Conservation (phyloP, 2,329 filamentous ascomycete genomes). For the Pyricularia pennisetigena region DNA sequence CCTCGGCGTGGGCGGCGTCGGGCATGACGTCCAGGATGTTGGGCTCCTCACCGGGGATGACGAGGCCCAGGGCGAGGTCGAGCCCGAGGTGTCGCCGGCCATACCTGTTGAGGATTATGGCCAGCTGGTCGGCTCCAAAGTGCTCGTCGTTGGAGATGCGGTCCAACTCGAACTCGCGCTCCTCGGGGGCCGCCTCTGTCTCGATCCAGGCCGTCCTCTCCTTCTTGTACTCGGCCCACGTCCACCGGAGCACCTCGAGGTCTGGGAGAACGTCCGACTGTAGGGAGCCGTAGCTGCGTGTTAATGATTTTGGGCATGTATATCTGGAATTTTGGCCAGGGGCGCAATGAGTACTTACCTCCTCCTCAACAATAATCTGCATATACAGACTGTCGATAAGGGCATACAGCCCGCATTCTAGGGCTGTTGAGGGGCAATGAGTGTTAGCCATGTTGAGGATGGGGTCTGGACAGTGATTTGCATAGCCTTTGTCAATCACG, state of each 20-base stretch:
- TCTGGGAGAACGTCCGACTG: background rate
- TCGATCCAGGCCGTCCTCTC: background rate
- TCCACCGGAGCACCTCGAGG: background rate
- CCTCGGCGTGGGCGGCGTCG: background rate
- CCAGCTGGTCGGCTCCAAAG: background rate
- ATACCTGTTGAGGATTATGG: background rate
- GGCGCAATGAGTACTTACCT: background rate
- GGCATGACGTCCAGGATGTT: background rate
- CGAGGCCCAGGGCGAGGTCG: background rate
- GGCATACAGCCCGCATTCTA: background rate
- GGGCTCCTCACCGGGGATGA: background rate
- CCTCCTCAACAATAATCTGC: background rate
- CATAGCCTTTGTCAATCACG: background rate
- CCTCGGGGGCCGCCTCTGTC: background rate
- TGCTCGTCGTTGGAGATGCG: background rate
- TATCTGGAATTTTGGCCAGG: background rate
- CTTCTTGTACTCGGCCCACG: background rate
- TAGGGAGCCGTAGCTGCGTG: too few species aligned
- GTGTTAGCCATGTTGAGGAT: background rate
- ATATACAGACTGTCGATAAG: background rate
- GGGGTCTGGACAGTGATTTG: background rate
- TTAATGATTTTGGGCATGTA: too few species aligned
- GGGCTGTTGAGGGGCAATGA: background rate
- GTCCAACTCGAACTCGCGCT: background rate
- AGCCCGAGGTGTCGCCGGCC: background rate